Base-by-base conservation (phyloP, 148 eudicot species). In the Simmondsia chinensis region DNA sequence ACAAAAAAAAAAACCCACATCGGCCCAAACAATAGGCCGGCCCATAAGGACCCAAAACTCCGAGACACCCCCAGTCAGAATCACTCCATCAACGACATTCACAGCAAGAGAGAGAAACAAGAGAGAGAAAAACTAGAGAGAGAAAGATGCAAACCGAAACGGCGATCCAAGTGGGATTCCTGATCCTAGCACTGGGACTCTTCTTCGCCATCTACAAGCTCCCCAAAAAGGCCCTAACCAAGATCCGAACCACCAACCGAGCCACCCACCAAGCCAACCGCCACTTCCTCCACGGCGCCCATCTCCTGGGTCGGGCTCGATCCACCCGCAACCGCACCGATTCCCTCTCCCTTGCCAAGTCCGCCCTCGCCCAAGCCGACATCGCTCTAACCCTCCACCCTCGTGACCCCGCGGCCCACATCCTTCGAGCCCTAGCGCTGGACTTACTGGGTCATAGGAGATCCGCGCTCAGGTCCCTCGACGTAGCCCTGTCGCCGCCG, bases 201-300 rank as follows among this genome's bases (percentile, higher is more conserved):
- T 79, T 87, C 83, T 65, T 67, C 50, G 21, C 64, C n/a, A 32
- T 82, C 45, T 63, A 57, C 60, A 54, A 58, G 34, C 65, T 75
- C 56, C 89, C 89, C 3, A 56, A 57, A 30, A 57, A 63, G 29
- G 64, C 75, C 69, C 59, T 79, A 29, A 37, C 81, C 35, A 74
- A 70, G 13, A 78, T 87, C 77, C 96, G 84, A n/a, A 37, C 73
- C 29, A 63, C 48, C 23, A 21, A 34, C 73, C 76, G 77, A 33
- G 43, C 78, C 61, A 48, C 52, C 32, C 27, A 61, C 70, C 81
- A 70, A 46, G 61, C 87, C 21, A 51, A 73, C 57, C 86, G 82
- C 59, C 94, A 83, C 79, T 83, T 83, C 75, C 45, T 77, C 46
- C 24, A 41, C 15, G 96, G 86, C 3, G 89, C 94, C 16, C 81